These are phyloP conservation scores for Fusarium oligoseptatum DNA, from an alignment of 2,329 filamentous ascomycete genomes.

Conservation along the genomic window DNA sequence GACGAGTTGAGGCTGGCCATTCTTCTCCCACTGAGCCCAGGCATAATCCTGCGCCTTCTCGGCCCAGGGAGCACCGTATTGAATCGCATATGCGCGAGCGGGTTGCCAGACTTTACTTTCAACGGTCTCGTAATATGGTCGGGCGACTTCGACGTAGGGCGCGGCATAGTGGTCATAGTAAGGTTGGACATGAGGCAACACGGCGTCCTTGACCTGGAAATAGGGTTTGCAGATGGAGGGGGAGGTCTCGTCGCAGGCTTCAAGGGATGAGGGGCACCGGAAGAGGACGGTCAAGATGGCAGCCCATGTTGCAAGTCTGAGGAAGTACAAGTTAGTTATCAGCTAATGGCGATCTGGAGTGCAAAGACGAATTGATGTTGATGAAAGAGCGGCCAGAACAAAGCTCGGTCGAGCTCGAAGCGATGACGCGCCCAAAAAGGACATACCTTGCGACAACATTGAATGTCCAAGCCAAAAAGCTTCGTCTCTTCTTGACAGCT, in stretches of 20 bases:
- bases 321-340: not conserved
- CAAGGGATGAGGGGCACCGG: slow-evolving; percentile 80
- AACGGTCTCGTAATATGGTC: slow-evolving; percentile 78
- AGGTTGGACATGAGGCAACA: slow-evolving; percentile 82
- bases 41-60: slow-evolving; percentile 76
- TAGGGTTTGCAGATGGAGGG: slow-evolving; percentile 89
- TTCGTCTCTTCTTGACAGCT: slow-evolving; percentile 38
- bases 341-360: not conserved
- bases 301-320: slow-evolving; percentile 87
- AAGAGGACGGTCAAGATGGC: slow-evolving; percentile 84
- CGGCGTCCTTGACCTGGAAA: slow-evolving; percentile 71
- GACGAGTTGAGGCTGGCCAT: slow-evolving; percentile 79
- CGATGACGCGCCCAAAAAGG: slow-evolving; percentile 8
- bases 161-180: slow-evolving; percentile 89
- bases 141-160: slow-evolving; percentile 81
- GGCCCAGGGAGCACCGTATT: slow-evolving; percentile 81
- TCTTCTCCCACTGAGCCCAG: slow-evolving; percentile 81
- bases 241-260: slow-evolving; percentile 76
- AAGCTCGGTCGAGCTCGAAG: slow-evolving; percentile 1
- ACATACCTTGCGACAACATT: slow-evolving; percentile 68
- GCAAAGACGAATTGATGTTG: not conserved
- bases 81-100: slow-evolving; percentile 73
- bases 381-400: slow-evolving; percentile 16
- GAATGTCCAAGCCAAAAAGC: slow-evolving; percentile 57
- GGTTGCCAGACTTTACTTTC: slow-evolving; percentile 78